Conservation (phyloP, 1,284 basidiomycete genomes). For the Trametes hirsuta region DNA sequence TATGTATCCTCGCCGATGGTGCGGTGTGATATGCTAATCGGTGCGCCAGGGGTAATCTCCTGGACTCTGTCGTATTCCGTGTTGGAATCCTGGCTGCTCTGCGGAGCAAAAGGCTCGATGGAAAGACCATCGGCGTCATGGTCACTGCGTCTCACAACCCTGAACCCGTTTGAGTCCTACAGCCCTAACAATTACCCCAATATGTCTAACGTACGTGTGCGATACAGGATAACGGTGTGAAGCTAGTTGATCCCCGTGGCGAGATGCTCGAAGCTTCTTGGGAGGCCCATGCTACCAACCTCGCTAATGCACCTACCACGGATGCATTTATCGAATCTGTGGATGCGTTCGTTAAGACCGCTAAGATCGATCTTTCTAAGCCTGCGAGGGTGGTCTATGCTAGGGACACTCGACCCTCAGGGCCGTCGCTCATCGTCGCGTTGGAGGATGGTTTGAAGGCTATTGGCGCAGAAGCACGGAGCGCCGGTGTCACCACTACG, state of each 20-base stretch:
- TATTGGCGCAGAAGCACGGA: conserved; percentile 63
- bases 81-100: conserved; percentile 91
- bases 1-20: conserved; percentile 46
- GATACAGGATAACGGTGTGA: conserved; percentile 94
- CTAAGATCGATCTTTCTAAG: conserved; percentile 80
- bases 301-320: conserved; percentile 87
- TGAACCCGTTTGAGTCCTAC: conserved; percentile 68
- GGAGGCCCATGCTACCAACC: conserved; percentile 86
- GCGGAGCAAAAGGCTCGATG: conserved; percentile 88
- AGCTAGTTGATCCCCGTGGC: conserved; percentile 96
- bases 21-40: conserved; percentile 9
- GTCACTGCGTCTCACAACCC: conserved; percentile 99
- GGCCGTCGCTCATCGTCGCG: conserved; percentile 79
- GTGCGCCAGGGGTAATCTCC: conserved; percentile 63
- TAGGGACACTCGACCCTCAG: conserved; percentile 92
- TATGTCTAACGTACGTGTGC: background rate
- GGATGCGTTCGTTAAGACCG: conserved; percentile 61
- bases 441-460: conserved; percentile 84
- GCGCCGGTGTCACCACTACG: conserved; percentile 89
- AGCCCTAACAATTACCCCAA: too few relatives aligned
- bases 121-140: conserved; percentile 96
- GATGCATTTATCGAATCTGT: conserved; percentile 75
- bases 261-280: conserved; percentile 98
- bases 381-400: conserved; percentile 89
- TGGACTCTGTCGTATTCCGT: conserved; percentile 94